Evolutionary conservation across 2,329 filamentous ascomycete genomes (phyloP).

Genomic region (Magnaporthales sp.): DNA sequence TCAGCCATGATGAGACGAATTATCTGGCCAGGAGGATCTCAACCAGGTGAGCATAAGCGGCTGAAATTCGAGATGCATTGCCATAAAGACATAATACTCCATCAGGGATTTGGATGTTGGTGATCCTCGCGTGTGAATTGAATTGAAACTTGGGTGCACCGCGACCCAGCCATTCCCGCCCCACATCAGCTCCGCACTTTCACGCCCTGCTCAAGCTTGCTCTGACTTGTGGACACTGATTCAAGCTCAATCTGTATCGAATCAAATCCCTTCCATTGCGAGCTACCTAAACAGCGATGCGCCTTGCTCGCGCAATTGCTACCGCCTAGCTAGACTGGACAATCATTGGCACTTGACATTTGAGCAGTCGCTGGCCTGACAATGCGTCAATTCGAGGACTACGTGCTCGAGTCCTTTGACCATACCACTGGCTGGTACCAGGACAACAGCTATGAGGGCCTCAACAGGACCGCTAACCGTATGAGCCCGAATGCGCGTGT

Average conservation of each 20-base stretch:
- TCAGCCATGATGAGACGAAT: not conserved
- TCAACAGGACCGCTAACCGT: constrained; percentile 80
- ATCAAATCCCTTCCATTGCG: not conserved
- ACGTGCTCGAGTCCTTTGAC: constrained; percentile 86
- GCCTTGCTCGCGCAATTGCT: not conserved
- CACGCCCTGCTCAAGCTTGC: not conserved
- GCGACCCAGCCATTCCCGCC: not conserved
- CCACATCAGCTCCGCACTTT: not conserved
- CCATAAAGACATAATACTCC: too few species aligned
- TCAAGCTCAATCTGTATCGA: not conserved
- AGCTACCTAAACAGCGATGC: not conserved
- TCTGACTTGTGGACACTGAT: not conserved
- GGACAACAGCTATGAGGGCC: constrained; percentile 83
- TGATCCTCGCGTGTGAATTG: not conserved
- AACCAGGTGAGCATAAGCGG: too few species aligned
- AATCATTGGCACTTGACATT: not conserved
- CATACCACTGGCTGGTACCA: constrained; percentile 79
- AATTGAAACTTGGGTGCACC: not conserved
- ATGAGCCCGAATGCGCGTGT: constrained; percentile 14
- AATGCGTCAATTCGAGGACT: constrained; percentile 97
- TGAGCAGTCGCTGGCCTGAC: constrained; percentile 11
- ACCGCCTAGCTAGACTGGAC: not conserved
- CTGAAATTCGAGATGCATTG: not conserved
- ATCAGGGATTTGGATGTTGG: not conserved
- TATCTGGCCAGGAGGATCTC: not conserved